Percentiles rank a stretch among this genome's conserved stretches.
Conservation (phyloP, 305 asterid species). For the Caryopteris hybrid region DNA sequence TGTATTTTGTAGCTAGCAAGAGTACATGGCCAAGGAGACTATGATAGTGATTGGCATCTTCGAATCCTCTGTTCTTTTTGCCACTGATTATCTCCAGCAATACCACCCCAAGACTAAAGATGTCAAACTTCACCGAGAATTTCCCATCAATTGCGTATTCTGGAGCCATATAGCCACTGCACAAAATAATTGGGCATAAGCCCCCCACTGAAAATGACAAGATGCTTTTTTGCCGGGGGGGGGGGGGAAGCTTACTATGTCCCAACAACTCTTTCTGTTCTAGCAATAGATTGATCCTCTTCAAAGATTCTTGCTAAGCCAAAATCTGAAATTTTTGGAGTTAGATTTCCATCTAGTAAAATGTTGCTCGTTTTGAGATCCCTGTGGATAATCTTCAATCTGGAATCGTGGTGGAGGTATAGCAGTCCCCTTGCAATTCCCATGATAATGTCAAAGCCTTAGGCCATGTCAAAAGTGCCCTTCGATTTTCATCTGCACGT, state of each 20-base stretch:
- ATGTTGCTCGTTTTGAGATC: too few species aligned
- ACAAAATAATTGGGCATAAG: not conserved
- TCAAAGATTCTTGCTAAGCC: too few species aligned
- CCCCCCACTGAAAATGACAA: too few species aligned
- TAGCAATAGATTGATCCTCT: too few species aligned
- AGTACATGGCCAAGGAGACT: constrained; percentile 33
- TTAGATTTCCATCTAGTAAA: too few species aligned
- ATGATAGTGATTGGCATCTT: constrained; percentile 13
- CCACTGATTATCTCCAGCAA: constrained; percentile 29
- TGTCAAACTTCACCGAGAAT: constrained; percentile 31
- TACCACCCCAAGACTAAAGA: too few species aligned
- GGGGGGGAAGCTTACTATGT: too few species aligned
- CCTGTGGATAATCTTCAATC: too few species aligned
- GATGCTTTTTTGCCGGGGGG: too few species aligned
- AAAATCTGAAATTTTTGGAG: too few species aligned
- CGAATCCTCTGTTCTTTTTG: constrained; percentile 23
- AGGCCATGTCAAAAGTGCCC: constrained; percentile 24
- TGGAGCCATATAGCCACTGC: constrained; percentile 39
- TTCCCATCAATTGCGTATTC: constrained; percentile 40
- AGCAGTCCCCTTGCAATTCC: constrained; percentile 36
- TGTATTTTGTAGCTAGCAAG: too few species aligned
- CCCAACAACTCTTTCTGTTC: too few species aligned
- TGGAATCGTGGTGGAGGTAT: constrained; percentile 40
- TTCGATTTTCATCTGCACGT: constrained; percentile 16
- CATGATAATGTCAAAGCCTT: constrained; percentile 25